Conservation (phyloP, 768 basidiomycete genomes). For the Termitomyces sp. region DNA sequence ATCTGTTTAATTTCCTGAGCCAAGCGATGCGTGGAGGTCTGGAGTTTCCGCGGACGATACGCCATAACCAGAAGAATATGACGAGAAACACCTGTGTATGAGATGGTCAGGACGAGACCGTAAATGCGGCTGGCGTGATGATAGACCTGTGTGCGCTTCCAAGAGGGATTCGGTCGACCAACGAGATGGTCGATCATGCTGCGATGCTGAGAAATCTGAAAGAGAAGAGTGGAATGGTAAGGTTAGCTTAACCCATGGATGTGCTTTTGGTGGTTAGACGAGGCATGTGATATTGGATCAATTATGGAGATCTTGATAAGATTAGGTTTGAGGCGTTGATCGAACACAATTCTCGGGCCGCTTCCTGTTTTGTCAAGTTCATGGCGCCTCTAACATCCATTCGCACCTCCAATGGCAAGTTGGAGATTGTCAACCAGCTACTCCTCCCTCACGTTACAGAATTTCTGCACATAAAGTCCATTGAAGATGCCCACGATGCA, state of each 20-base stretch:
- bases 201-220: not conserved
- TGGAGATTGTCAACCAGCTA: conserved; percentile 91
- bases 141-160: conserved; percentile 80
- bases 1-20: conserved; percentile 53
- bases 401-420: conserved; percentile 30
- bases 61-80: conserved; percentile 87
- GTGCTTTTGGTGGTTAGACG: not conserved
- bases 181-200: conserved; percentile 91
- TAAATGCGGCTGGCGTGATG: not conserved
- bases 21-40: conserved; percentile 64
- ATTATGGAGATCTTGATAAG: not conserved
- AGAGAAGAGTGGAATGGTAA: conserved; percentile 4
- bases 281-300: conserved; percentile 13
- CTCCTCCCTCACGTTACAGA: conserved; percentile 71
- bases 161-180: conserved; percentile 83
- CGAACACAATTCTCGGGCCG: not conserved
- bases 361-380: not conserved
- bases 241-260: not conserved
- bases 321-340: not conserved
- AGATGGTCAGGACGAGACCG: not conserved
- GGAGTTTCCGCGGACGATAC: conserved; percentile 61
- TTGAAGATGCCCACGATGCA: conserved; percentile 86
- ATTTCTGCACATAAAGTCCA: conserved; percentile 58
- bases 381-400: conserved; percentile 36
- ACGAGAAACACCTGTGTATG: conserved; percentile 75